Evolutionary conservation across 2,329 filamentous ascomycete genomes (phyloP).

Genomic region (Sphaerulina populicola): DNA sequence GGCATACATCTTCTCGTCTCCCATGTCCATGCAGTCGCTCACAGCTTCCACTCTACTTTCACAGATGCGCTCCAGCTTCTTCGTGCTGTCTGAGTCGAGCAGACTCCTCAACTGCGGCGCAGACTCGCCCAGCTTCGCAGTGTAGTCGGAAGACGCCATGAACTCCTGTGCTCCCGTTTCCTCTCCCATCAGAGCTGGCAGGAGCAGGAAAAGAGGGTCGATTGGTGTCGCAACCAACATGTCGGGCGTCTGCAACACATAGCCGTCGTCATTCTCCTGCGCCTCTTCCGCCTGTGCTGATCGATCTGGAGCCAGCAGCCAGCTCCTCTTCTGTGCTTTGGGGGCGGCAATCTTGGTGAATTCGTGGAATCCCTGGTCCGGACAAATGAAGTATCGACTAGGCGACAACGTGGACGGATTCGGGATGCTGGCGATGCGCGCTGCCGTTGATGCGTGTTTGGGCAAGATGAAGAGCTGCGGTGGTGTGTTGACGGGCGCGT

Average conservation of each 20-base stretch:
- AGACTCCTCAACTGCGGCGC: constrained; percentile 54
- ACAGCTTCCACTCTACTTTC: constrained; percentile 54
- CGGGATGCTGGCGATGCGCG: constrained; percentile 49
- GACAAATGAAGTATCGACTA: constrained; percentile 52
- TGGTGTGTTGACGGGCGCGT: constrained; percentile 35
- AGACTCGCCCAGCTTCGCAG: constrained; percentile 52
- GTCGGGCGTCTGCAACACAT: constrained; percentile 59
- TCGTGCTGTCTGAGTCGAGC: constrained; percentile 30
- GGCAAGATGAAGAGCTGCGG: constrained; percentile 53
- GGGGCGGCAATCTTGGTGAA: constrained; percentile 51
- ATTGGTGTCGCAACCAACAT: constrained; percentile 77
- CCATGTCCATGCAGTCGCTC: constrained; percentile 79
- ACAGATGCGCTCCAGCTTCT: constrained; percentile 39
- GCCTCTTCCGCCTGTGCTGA: constrained; percentile 3
- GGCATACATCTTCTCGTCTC: constrained; percentile 78
- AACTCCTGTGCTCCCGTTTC: constrained; percentile 32
- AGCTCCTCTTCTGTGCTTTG: constrained; percentile 44
- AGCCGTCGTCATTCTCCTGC: constrained; percentile 35
- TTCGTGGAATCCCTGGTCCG: constrained; percentile 51
- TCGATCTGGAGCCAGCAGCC: constrained; percentile 42
- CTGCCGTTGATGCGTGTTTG: constrained; percentile 42
- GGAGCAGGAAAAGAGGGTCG: constrained; percentile 74
- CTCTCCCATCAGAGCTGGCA: constrained; percentile 55
- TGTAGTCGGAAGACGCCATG: constrained; percentile 61
- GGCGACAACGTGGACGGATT: constrained; percentile 45